Conservation (phyloP, 1,139 yeast species). For the Kurtzmaniella quercitrusa region DNA sequence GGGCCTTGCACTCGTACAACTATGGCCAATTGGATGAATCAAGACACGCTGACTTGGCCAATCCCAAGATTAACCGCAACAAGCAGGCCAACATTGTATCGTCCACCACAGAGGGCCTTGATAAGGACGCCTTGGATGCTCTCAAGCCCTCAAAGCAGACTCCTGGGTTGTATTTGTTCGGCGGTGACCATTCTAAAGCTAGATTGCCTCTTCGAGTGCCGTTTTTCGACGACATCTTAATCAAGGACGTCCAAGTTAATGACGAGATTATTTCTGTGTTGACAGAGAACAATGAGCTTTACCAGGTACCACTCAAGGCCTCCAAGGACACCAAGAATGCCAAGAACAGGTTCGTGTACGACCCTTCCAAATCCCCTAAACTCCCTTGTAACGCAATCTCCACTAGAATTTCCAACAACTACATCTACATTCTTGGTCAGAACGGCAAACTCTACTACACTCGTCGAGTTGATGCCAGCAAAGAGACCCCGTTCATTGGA, state of each 20-base stretch:
- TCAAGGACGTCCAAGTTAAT: constrained; percentile 54
- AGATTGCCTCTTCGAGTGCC: constrained; percentile 57
- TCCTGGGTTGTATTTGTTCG: constrained; percentile 38
- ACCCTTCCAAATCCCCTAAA: constrained; percentile 13
- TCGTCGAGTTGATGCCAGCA: constrained; percentile 31
- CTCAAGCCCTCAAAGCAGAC: constrained; percentile 22
- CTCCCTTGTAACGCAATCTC: constrained; percentile 45
- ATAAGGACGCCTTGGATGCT: constrained; percentile 11
- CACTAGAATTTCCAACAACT: constrained; percentile 50
- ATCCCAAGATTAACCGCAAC: constrained; percentile 26
- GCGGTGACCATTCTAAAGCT: constrained; percentile 26
- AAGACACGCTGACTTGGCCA: constrained; percentile 17
- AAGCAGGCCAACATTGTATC: constrained; percentile 20
- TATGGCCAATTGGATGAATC: constrained; percentile 3
- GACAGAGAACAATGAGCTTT: constrained; percentile 67
- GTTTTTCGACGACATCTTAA: constrained; percentile 57
- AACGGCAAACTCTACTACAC: constrained; percentile 51
- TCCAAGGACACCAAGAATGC: constrained; percentile 8
- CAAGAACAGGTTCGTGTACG: background rate
- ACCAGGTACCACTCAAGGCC: constrained; percentile 54
- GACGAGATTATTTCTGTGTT: constrained; percentile 56
- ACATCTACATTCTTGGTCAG: constrained; percentile 53
- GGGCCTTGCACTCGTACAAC: constrained; percentile 3
- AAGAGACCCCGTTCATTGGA: constrained; percentile 14
- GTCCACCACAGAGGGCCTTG: constrained; percentile 30